phyloP scores from a whole-genome alignment of 2,329 filamentous ascomycete genomes.

The Graphilbum ipis-grandicollis region DNA sequence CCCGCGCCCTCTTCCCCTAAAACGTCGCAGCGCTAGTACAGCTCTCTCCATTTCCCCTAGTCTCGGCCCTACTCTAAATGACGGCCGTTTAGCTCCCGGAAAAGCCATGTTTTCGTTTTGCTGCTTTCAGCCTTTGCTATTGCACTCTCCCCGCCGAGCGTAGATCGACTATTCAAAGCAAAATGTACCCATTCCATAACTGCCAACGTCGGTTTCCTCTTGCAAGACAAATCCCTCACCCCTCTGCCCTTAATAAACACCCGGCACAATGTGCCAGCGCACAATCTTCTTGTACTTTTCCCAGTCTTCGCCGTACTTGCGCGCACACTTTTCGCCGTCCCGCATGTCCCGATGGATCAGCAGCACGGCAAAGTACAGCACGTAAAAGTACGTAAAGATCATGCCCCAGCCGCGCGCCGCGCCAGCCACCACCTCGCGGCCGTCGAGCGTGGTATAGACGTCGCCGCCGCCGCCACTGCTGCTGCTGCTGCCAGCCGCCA shows the following conservation, averaged over 20 bases:
- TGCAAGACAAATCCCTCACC: too few species aligned
- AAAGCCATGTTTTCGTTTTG: too few species aligned
- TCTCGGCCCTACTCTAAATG: too few species aligned
- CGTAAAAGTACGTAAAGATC: constrained; percentile 84
- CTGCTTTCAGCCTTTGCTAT: too few species aligned
- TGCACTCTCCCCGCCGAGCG: too few species aligned
- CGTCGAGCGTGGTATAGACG: constrained; percentile 35
- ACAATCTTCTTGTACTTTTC: constrained; percentile 73
- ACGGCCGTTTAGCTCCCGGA: too few species aligned
- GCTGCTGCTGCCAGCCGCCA: constrained; percentile 29
- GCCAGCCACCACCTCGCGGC: constrained; percentile 50
- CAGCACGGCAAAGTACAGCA: constrained; percentile 77
- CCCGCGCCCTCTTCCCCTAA: too few species aligned
- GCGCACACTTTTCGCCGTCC: constrained; percentile 79
- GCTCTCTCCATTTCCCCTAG: too few species aligned
- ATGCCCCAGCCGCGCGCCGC: constrained; percentile 69
- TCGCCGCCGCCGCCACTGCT: constrained; percentile 26
- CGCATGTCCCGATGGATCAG: constrained; percentile 72
- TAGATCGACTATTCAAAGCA: too few species aligned
- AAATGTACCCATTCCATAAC: too few species aligned
- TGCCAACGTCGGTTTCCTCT: too few species aligned
- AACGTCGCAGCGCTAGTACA: too few species aligned
- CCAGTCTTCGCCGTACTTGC: constrained; percentile 91
- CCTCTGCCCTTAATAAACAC: constrained; percentile 45
- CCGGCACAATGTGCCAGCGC: constrained; percentile 66